Conservation (phyloP, 495 filamentous ascomycete species). For the Bombardia bombarda region DNA sequence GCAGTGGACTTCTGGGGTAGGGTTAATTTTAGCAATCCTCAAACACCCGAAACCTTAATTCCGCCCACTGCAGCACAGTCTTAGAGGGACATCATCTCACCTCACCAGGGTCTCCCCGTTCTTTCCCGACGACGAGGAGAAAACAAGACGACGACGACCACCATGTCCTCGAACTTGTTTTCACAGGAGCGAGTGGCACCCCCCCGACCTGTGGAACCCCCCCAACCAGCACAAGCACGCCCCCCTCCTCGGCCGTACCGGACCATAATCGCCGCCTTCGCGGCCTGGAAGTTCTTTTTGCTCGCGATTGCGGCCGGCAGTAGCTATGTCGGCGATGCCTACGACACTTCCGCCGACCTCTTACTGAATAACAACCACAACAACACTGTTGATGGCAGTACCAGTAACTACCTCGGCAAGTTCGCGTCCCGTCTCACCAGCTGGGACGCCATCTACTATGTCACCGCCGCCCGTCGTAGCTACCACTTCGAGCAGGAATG, state of each 20-base stretch:
- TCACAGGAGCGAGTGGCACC: too few species aligned
- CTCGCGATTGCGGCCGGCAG: conserved; percentile 50
- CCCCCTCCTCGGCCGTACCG: conserved; percentile 13
- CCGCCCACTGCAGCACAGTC: too few species aligned
- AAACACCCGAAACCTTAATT: too few species aligned
- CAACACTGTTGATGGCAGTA: conserved; percentile 44
- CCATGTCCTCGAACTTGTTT: too few species aligned
- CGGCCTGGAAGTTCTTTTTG: conserved; percentile 66
- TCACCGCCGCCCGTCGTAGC: conserved; percentile 57
- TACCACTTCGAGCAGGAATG: conserved; percentile 92
- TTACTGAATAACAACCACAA: conserved; percentile 14
- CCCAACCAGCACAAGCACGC: too few species aligned
- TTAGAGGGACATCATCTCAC: too few species aligned
- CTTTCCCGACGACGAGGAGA: too few species aligned
- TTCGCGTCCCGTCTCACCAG: conserved; percentile 54
- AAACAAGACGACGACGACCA: too few species aligned
- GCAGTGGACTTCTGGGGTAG: too few species aligned
- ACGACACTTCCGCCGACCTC: conserved; percentile 80
- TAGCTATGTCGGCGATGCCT: conserved; percentile 61
- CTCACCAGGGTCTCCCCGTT: too few species aligned
- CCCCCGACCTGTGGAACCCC: too few species aligned
- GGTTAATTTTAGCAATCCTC: too few species aligned
- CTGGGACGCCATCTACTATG: conserved; percentile 92
- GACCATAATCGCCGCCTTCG: conserved; percentile 32
- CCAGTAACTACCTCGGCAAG: conserved; percentile 48